phyloP scores from a whole-genome alignment of 1,284 basidiomycete genomes.

The Rugosomyces carneus region DNA sequence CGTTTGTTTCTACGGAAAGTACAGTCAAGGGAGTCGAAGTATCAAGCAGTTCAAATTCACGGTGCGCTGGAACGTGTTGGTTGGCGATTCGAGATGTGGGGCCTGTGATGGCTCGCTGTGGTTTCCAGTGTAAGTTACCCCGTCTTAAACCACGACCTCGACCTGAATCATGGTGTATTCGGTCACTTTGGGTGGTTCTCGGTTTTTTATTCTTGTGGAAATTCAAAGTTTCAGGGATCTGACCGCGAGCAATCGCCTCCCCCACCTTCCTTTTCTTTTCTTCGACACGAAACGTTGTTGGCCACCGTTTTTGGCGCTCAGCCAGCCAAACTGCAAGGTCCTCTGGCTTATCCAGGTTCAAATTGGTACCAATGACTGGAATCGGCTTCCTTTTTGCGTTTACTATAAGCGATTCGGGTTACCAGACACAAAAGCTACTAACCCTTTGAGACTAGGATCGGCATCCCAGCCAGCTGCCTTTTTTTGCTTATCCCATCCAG shows the following conservation, averaged over 20 bases:
- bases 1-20: conserved; percentile 3
- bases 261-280: conserved; percentile 74
- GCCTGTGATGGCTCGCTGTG: not conserved
- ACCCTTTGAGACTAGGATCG: conserved; percentile 73
- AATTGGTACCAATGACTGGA: conserved; percentile 75
- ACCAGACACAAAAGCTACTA: conserved; percentile 12
- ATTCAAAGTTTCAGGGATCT: conserved; percentile 39
- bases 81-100: not conserved
- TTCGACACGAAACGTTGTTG: conserved; percentile 58
- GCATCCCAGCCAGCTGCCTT: conserved; percentile 65
- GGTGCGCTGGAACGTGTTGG: not conserved
- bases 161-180: conserved; percentile 16
- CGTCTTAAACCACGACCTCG: conserved; percentile 23
- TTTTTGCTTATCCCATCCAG: conserved; percentile 64
- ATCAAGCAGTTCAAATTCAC: not conserved
- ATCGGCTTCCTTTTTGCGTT: conserved; percentile 49
- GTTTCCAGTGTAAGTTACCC: conserved; percentile 1
- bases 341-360: conserved; percentile 76
- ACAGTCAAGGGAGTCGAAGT: not conserved
- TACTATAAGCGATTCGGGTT: not conserved
- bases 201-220: conserved; percentile 27
- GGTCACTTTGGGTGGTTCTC: conserved; percentile 20
- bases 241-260: conserved; percentile 75
- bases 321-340: conserved; percentile 80
- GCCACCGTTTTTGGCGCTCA: conserved; percentile 83